Base-by-base conservation (phyloP, 2,329 filamentous ascomycete species). In the Dryadomyces quercus-mongolicae region DNA sequence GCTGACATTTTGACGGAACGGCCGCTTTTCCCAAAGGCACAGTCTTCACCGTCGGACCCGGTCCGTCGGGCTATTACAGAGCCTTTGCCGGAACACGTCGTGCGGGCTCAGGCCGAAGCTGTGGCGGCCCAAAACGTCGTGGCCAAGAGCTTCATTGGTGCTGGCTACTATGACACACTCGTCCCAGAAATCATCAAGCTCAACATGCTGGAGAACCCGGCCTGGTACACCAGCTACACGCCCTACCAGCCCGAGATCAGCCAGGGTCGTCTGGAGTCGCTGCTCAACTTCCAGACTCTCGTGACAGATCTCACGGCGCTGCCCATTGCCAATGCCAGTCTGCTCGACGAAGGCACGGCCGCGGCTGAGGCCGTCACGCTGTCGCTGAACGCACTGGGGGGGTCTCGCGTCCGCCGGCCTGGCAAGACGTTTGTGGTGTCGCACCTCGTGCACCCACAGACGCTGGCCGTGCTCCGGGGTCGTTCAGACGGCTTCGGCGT, bases 231-330 rank as follows among this genome's bases (percentile, higher is more conserved):
- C 44, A 95, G 90, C 71, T 96, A 97, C 69, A 96, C 92, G 0
- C 92, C 92, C 16, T 97, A 96, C 70, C 92, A 97, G 72, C 86
- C 92, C 2, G 92, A 97, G 72, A 95, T 97, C 73, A 95, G 90
- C 67, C 92, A 97, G 71, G 92, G 92, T 40, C 84, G 92, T 54
- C 71, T 97, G 58, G 89, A 96, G 75, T 95, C 89, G 6, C 74
- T 97, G 53, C 75, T 97, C 59, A 97, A 97, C 75, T 97, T 90
- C 73, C 92, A 97, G 74, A 97, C 92, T 18, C 77, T 97, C 74
- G 85, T 95, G 9, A 83, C 84, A 2, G 92, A 96, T 66, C 74
- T 97, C 60, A 96, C 92, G 0, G 89, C 81, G 1, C 77, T 97
- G 34, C 81, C 88, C 21, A 89, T 96, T 59, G 82, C 92, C 57